These are phyloP conservation scores for Deinandra increscens DNA, from an alignment of 129 eudicot genomes.

Conservation along the genomic window DNA sequence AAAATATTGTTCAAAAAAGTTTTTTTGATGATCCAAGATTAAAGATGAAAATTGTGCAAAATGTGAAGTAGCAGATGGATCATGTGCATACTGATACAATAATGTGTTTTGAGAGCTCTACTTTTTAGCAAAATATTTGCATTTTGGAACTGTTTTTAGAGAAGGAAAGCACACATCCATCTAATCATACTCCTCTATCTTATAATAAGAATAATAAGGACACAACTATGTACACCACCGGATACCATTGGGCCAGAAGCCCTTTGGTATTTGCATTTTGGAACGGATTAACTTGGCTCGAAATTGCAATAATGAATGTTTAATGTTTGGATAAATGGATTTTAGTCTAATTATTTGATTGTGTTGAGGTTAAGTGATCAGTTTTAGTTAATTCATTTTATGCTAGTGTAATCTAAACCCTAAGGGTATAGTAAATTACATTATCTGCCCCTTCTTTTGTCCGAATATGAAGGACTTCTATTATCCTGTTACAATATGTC, in stretches of 20 bases:
- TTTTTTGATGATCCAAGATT: not conserved
- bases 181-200: too few species aligned
- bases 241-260: too few species aligned
- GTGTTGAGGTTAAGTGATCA: not conserved
- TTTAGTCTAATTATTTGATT: not conserved
- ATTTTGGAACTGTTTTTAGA: not conserved
- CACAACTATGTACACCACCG: too few species aligned
- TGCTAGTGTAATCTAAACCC: not conserved
- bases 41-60: constrained; percentile 9
- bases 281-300: too few species aligned
- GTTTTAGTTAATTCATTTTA: not conserved
- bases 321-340: not conserved
- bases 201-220: too few species aligned
- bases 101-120: constrained; percentile 18
- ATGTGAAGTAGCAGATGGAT: constrained; percentile 11
- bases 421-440: not conserved
- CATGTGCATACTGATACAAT: not conserved
- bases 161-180: too few species aligned
- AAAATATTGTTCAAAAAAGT: not conserved
- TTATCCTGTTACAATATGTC: not conserved
- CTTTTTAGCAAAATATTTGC: not conserved
- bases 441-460: not conserved
- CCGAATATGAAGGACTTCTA: not conserved
- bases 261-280: constrained; percentile 16
- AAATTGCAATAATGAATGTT: not conserved